Evolutionary conservation across 2,329 filamentous ascomycete species (phyloP).

Genomic region (Elsinoe australis): DNA sequence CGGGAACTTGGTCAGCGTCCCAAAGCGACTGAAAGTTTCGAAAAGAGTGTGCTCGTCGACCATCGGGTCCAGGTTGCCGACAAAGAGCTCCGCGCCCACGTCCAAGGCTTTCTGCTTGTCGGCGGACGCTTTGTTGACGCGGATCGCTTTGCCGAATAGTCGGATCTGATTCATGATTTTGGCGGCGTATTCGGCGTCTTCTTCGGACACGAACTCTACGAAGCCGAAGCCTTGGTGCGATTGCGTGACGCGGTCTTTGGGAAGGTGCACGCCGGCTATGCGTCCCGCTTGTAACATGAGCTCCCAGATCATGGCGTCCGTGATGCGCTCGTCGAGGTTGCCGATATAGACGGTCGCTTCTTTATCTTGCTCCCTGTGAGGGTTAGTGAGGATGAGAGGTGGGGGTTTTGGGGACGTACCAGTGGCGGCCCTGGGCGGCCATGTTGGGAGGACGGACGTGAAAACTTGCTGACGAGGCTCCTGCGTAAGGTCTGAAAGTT

Average conservation of each 20-base stretch:
- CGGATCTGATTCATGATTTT: constrained; percentile 95
- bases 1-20: constrained; percentile 56
- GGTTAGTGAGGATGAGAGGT: constrained; percentile 20
- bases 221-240: constrained; percentile 97
- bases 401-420: constrained; percentile 9
- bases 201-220: constrained; percentile 92
- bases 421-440: constrained; percentile 19
- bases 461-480: too few species aligned
- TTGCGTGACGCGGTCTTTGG: constrained; percentile 95
- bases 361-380: constrained; percentile 86
- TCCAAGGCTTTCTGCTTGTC: constrained; percentile 92
- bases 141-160: constrained; percentile 85
- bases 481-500: too few species aligned
- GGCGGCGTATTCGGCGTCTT: constrained; percentile 93
- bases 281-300: constrained; percentile 94
- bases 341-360: constrained; percentile 97
- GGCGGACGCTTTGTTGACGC: constrained; percentile 88
- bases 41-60: constrained; percentile 94
- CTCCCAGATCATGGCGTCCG: constrained; percentile 87
- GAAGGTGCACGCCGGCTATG: constrained; percentile 95
- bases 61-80: constrained; percentile 90
- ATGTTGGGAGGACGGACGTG: constrained; percentile 1
- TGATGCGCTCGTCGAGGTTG: constrained; percentile 94
- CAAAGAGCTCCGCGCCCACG: constrained; percentile 95
- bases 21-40: constrained; percentile 91